These are phyloP conservation scores for Diversispora epigaea DNA, from an alignment of 192 early-diverging fungal genomes.

Conservation along the genomic window DNA sequence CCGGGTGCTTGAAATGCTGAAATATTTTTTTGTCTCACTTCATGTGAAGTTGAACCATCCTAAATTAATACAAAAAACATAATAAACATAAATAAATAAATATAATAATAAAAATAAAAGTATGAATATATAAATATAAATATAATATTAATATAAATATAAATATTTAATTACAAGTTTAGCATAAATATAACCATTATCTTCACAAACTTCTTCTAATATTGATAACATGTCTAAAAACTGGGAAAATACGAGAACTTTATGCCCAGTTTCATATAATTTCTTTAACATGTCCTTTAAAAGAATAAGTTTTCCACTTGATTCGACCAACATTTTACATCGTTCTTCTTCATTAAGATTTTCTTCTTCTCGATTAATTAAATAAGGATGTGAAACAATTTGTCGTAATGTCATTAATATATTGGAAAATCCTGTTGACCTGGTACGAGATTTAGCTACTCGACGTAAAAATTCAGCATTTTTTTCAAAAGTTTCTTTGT, in stretches of 20 bases:
- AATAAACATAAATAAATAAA: no score
- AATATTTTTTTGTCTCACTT: constrained; percentile 56
- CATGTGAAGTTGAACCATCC: constrained; percentile 60
- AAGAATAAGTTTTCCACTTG: constrained; percentile 64
- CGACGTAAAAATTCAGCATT: constrained; percentile 51
- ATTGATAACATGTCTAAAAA: constrained; percentile 84
- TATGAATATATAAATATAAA: no score
- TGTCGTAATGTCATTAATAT: constrained; percentile 71
- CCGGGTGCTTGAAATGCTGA: constrained; percentile 64
- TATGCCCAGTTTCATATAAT: constrained; percentile 57
- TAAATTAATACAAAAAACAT: not conserved
- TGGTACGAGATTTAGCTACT: constrained; percentile 42
- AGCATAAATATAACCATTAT: constrained; percentile 50
- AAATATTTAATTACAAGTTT: constrained; percentile 48
- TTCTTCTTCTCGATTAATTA: constrained; percentile 58
- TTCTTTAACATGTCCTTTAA: constrained; percentile 68
- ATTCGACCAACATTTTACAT: constrained; percentile 59
- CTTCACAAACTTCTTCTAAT: constrained; percentile 69
- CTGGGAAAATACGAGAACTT: constrained; percentile 82
- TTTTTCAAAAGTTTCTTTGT: constrained; percentile 59
- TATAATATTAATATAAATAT: no score
- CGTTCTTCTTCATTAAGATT: constrained; percentile 31
- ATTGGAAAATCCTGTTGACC: constrained; percentile 42
- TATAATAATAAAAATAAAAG: no score
- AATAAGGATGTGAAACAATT: constrained; percentile 69